Evolutionary conservation across 2,329 filamentous ascomycete genomes (phyloP).

Genomic region (Aphanoascus verrucosus): DNA sequence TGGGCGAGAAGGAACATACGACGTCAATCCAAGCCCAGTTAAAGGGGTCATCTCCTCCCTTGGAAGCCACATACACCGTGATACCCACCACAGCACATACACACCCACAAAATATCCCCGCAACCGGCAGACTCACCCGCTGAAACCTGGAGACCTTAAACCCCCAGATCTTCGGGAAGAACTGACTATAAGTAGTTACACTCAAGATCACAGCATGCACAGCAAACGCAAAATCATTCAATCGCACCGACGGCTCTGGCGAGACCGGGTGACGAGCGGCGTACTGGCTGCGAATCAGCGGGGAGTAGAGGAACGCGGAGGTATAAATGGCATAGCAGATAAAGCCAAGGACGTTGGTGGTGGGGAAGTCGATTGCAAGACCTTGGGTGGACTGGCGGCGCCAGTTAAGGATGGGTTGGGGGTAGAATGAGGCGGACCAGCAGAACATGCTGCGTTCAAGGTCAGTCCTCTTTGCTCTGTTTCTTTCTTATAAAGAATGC

Average conservation of each 20-base stretch:
- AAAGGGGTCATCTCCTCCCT: slow-evolving; percentile 37
- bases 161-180: slow-evolving; percentile 61
- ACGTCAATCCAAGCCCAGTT: slow-evolving; percentile 56
- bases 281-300: slow-evolving; percentile 69
- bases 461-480: not conserved
- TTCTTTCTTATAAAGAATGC: not conserved
- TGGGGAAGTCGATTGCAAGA: slow-evolving; percentile 79
- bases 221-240: slow-evolving; percentile 86
- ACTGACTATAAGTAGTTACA: slow-evolving; percentile 64
- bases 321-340: slow-evolving; percentile 65
- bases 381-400: slow-evolving; percentile 66
- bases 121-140: slow-evolving; percentile 50
- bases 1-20: slow-evolving; percentile 31
- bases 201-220: slow-evolving; percentile 67
- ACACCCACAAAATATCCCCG: slow-evolving; percentile 60
- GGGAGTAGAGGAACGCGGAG: slow-evolving; percentile 64
- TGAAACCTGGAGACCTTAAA: slow-evolving; percentile 52
- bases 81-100: slow-evolving; percentile 37
- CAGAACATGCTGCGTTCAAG: slow-evolving; percentile 42
- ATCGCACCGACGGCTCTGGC: slow-evolving; percentile 69
- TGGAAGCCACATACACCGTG: slow-evolving; percentile 33
- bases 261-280: slow-evolving; percentile 62
- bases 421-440: slow-evolving; percentile 89
- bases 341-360: slow-evolving; percentile 54
- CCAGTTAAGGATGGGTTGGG: slow-evolving; percentile 74